Evolutionary conservation across 1,139 yeast genomes (phyloP), one percentile per base, ranked within the genome.

Genomic region (Kodamaea fungicola): DNA sequence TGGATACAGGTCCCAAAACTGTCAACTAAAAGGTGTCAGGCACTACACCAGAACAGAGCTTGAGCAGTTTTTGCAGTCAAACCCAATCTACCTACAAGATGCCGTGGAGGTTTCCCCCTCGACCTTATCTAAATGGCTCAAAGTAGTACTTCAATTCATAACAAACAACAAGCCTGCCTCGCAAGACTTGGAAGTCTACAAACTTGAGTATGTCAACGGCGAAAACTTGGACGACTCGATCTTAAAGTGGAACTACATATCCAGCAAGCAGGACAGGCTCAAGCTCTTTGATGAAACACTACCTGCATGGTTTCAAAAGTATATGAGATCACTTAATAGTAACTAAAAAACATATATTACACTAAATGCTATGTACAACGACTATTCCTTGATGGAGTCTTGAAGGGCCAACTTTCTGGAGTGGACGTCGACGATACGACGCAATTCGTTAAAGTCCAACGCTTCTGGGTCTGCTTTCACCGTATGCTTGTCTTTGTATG

Each of bases 401-500:
- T 82, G 71, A 45, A 84, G 69, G 33, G 76, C 77, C 51, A 84
- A 63, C 54, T 78, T 74, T 64, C 89, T 78, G 3, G 90, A 83
- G 54, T 84, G 90, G 40, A 80, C 65, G 53, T 83, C 85, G 42
- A 84, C 76, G 48, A 67, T 59, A 31, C 75, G 76, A 7, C 73
- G 61, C 39, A 83, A 61, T 46, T 83, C 90, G 23, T 62, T 70
- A 45, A 80, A 71, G 9, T 58, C 64, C 54, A 76, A 61, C 2
- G 55, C 55, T 3, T 70, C 60, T 3, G 96, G 96, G 55, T 88
- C 86, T 5, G 80, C 78, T 39, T 74, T 74, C 64, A 88, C 65
- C 6, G 71, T 73, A 41, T 79, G 76, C 52, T 90, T 92, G 61
- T 90, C 97, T 61, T 85, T 86, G 65, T 77, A 90, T 1, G 83